Evolutionary conservation across 2,329 filamentous ascomycete genomes (phyloP), one percentile per base, ranked within the genome.

Genomic region (Delphinella strobiligena): DNA sequence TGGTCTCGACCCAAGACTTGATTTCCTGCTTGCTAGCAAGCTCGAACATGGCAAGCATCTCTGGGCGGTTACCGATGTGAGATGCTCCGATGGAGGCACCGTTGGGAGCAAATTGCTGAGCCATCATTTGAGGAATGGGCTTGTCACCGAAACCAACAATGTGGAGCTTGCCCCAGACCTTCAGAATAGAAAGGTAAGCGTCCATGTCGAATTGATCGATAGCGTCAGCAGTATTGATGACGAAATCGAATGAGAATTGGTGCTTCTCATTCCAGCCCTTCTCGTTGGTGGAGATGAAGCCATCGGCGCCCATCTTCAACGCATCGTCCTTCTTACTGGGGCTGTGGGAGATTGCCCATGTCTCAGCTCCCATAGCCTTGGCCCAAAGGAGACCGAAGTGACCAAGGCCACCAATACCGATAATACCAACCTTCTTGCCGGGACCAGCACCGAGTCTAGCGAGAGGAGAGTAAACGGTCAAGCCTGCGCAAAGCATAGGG

Each of bases 91-190:
- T 61, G 54, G 61, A 69, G 58, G 62, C 67, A 10, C 85, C 85
- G 61, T 89, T 93, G 48, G 61, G 61, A 44, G 84, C 69, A 53
- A 93, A 80, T 54, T 76, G 75, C 67, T 87, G 81, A 37, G 82
- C 79, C 62, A 75, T 78, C 49, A 91, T 70, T 40, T 69, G 63
- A 42, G 83, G 75, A 9, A 84, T 75, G 33, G 80, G 76, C 45
- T 84, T 80, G 56, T 87, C 82, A 3, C 84, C 84, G 54, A 91
- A 69, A 31, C 83, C 84, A 39, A 89, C 82, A 52, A 74, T 82
- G 58, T 89, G 75, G 75, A 82, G 91, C 55, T 72, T 74, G 43
- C 81, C 83, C 63, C 87, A 82, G 42, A 89, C 78, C 61, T 89
- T 86, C 57, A 93, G 72, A 52, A 87, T 73, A 45, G 73, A 75